phyloP scores from a whole-genome alignment of 495 filamentous ascomycete species.

The Hypoxylon fragiforme region DNA sequence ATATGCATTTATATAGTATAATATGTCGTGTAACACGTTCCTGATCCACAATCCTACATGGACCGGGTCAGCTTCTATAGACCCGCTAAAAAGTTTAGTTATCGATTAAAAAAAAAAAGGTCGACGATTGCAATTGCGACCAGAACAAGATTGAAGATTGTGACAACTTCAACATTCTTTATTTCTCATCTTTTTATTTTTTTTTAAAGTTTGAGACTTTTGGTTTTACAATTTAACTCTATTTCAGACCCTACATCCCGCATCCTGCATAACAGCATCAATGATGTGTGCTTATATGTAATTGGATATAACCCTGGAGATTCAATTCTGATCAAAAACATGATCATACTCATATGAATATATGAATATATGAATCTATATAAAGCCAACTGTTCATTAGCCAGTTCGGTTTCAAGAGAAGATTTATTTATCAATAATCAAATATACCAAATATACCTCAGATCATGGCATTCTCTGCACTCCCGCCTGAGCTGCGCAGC shows the following conservation, averaged over 20 bases:
- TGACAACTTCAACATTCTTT: too few relatives aligned
- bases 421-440: not conserved
- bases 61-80: too few relatives aligned
- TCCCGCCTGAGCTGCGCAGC: constrained; percentile 60
- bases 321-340: too few relatives aligned
- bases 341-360: too few relatives aligned
- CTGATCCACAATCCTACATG: too few relatives aligned
- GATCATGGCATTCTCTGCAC: constrained; percentile 30
- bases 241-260: too few relatives aligned
- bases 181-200: not conserved
- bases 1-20: not conserved
- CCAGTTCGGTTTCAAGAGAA: not conserved
- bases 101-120: constrained; percentile 28
- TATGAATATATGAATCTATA: not conserved
- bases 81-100: constrained; percentile 30
- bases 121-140: constrained; percentile 1
- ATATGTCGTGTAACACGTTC: too few relatives aligned
- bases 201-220: too few relatives aligned
- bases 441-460: not conserved
- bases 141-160: too few relatives aligned
- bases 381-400: not conserved
- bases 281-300: not conserved
- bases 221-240: too few relatives aligned
- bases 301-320: too few relatives aligned
- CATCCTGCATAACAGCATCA: too few relatives aligned